Base-by-base conservation (phyloP, 495 filamentous ascomycete genomes). In the Penicillium malachiteum region DNA sequence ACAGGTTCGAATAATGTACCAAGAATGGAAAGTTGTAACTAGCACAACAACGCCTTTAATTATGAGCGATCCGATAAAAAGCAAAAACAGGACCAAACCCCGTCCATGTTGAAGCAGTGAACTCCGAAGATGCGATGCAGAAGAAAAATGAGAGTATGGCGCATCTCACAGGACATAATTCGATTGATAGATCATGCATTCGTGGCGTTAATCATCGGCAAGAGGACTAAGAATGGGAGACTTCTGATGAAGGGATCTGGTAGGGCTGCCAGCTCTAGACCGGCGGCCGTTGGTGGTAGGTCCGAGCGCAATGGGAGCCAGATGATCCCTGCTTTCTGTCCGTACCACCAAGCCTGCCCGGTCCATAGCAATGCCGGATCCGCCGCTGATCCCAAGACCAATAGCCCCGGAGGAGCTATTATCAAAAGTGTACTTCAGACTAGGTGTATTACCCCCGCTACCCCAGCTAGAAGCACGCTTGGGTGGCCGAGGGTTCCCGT, bases 281-380 rank as follows among this genome's bases (percentile, higher is more conserved):
- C 74, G 74, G 40, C 75, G 73, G 5, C 75, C 76, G 46, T 77
- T 77, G 0, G 67, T 76, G 10, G 73, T 76, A 18, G 74, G 73
- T 1, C 74, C 74, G 16, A 77, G 33, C 14, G 73, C 70, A 18
- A 77, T 57, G 9, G 75, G 74, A 30, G 74, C 67, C 49, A 88
- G 67, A 56, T 89, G 81, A 65, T 96, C 92, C 48, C 89, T 77
- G 65, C 90, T 94, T 65, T 94, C 92, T 1, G 88, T 90, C 58
- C 91, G 76, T 3, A 88, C 82, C 33, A 88, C 87, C 55, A 95
- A 67, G 33, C 91, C 90, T 41, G 81, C 85, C 48, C 89, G 77
- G 56, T 90, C 87, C 61, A 93, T 85, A 0, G 83, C 78, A 59
- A 79, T 83, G 11, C 69, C 70, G 1, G 71, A 67, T 12, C 76